Base-by-base conservation (phyloP, 768 basidiomycete species). In the Mycena capillaripes region DNA sequence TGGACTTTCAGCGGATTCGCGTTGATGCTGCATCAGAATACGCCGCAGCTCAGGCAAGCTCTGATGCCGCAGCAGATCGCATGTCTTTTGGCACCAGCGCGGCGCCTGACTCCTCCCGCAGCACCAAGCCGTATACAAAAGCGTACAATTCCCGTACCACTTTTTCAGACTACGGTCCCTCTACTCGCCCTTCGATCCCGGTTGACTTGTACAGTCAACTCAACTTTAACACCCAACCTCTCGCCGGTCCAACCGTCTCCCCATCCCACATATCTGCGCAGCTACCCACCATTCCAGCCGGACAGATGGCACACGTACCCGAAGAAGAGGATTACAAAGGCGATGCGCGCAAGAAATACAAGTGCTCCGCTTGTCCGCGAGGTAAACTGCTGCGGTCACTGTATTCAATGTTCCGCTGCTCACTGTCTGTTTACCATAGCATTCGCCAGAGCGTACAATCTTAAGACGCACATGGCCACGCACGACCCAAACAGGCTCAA, bases 401-500 rank as follows among this genome's bases (percentile, higher is more conserved):
- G n/a, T 48, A 66, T 17, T 21, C 48, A 50, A 8, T 60, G 29
- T 44, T 63, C n/a, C 44, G 38, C 67, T 23, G 60, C 72, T 65
- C 57, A 70, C 63, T 72, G 40, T 69, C 53, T 65, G 70, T 61
- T 16, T 68, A 44, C 72, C 9, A 25, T 69, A 94, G 97, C 94
- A 1, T 98, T 98, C 76, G 97, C 96, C 14, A 87, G 97, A 30
- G 96, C 96, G 3, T 98, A 95, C 82, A 98, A 98, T 78, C 83
- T 98, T 69, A 98, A 98, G 86, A 97, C 97, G 0, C 97, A 98
- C 81, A 92, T 95, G 89, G 93, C 93, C 29, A 98, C 97, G 4
- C 97, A 98, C 82, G 95, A 97, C 80, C 97, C 97, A 27, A 92
- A 95, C 81, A 89, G 97, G 71, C 84, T 92, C 59, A 98, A 97